A percentile compares a stretch with the other conserved stretches of the same genome.
Conservation (phyloP, 805 yeast species). For the Candida ovalis region DNA sequence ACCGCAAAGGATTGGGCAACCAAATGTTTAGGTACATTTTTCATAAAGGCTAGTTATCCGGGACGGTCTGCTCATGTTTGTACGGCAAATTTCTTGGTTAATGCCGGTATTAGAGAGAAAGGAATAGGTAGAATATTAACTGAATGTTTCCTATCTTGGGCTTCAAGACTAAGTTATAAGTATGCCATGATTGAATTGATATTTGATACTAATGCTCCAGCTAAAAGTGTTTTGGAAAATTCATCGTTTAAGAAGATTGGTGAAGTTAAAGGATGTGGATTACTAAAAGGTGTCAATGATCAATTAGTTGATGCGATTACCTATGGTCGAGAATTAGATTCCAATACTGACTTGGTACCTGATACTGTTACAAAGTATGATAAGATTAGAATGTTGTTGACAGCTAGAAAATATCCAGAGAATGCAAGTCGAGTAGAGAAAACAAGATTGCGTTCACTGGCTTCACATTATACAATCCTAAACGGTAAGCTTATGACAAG, state of each 20-base stretch:
- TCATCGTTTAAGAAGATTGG: slow-evolving; percentile 77
- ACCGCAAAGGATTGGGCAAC: slow-evolving; percentile 76
- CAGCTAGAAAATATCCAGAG: slow-evolving; percentile 84
- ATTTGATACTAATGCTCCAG: slow-evolving; percentile 83
- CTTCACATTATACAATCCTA: slow-evolving; percentile 69
- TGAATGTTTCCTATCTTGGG: slow-evolving; percentile 87
- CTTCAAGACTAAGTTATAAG: slow-evolving; percentile 83
- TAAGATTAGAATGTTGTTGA: slow-evolving; percentile 69
- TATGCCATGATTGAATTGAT: slow-evolving; percentile 80
- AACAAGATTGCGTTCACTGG: slow-evolving; percentile 76
- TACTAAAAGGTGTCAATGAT: slow-evolving; percentile 74
- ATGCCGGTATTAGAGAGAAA: slow-evolving; percentile 87
- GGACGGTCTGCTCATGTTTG: slow-evolving; percentile 94
- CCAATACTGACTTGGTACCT: slow-evolving; percentile 33
- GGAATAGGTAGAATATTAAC: slow-evolving; percentile 86
- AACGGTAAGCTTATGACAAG: slow-evolving; percentile 73
- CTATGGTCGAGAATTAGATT: slow-evolving; percentile 76
- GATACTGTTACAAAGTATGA: slow-evolving; percentile 55
- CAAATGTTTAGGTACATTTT: slow-evolving; percentile 86
- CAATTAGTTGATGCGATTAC: slow-evolving; percentile 79
- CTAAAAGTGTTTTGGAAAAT: slow-evolving; percentile 72
- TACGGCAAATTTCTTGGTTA: slow-evolving; percentile 82
- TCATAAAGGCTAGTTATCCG: slow-evolving; percentile 83
- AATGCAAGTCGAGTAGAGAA: slow-evolving; percentile 79
- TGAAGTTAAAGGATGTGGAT: slow-evolving; percentile 81